phyloP scores from a whole-genome alignment of 352 stramenopile species.

The Phytophthora tentaculata region DNA sequence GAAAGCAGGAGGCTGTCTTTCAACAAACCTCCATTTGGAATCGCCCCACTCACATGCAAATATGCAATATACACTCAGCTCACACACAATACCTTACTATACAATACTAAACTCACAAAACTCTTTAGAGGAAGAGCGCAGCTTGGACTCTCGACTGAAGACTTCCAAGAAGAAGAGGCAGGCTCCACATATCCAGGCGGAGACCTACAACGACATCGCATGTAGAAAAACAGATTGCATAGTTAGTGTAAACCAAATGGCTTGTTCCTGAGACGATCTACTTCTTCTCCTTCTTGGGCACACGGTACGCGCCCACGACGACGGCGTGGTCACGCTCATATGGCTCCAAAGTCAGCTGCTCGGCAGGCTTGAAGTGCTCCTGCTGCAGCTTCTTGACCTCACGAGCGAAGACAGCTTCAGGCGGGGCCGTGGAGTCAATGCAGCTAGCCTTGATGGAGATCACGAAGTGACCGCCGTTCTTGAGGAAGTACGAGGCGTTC shows the following conservation, averaged over 20 bases:
- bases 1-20: slow-evolving; percentile 45
- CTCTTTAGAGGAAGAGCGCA: slow-evolving; percentile 29
- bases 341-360: slow-evolving; percentile 99
- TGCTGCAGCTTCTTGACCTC: slow-evolving; percentile 98
- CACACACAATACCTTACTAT: slow-evolving; percentile 8
- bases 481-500: slow-evolving; percentile 99
- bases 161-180: slow-evolving; percentile 22
- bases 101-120: background rate
- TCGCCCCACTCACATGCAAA: slow-evolving; percentile 36
- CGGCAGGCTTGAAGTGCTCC: slow-evolving; percentile 98
- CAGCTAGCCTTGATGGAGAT: slow-evolving; percentile 99
- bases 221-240: slow-evolving; percentile 48
- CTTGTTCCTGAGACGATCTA: slow-evolving; percentile 36
- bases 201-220: slow-evolving; percentile 42
- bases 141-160: slow-evolving; percentile 24
- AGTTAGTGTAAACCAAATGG: slow-evolving; percentile 41
- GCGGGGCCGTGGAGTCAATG: slow-evolving; percentile 98
- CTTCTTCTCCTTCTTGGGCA: slow-evolving; percentile 94
- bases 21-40: slow-evolving; percentile 32
- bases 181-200: slow-evolving; percentile 36
- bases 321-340: slow-evolving; percentile 99
- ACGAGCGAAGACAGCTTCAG: slow-evolving; percentile 97
- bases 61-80: slow-evolving; percentile 21
- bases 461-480: slow-evolving; percentile 99
- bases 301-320: slow-evolving; percentile 97